Base-by-base conservation (phyloP, 192 early-diverging fungal species). In the Coemansia sp. region DNA sequence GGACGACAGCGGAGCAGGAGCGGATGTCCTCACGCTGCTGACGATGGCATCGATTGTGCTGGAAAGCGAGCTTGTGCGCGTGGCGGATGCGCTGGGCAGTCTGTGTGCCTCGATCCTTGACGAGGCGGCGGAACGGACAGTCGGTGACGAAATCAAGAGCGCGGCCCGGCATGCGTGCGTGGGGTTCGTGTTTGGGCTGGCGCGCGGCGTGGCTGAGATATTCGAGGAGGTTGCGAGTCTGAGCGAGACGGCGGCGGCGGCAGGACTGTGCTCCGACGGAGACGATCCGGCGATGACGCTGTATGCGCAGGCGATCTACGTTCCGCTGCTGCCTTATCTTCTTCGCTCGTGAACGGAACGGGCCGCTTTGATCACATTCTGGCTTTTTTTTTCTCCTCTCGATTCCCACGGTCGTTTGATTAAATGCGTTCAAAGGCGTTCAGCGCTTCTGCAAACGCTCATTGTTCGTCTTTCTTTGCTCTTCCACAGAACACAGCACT, bases 101-200 rank as follows among this genome's bases (percentile, higher is more conserved):
- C 48, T 81, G 61, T 70, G 70, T 49, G 58, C 40, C 1, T 59
- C 57, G 38, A 38, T 41, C 39, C 57, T 59, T 59, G 38, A 41
- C 4, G 55, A 22, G 0, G 7, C 63, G 17, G 37, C 46, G 46
- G 46, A 22, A 50, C 46, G 46, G 46, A 22, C 62, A 49, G 37
- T 38, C 45, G 44, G 65, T 20, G 57, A 38, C 22, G 40, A 58
- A 10, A 2, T 38, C 48, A 40, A 50, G 40, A 12, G 43, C 1
- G 44, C 53, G 3, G 63, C 53, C 19, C 66, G 45, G 25, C 74
- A 81, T 56, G 42, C 51, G 6, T 76, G 79, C 16, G 60, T 61
- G 16, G 79, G 74, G n/a, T 81, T 76, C 62, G 61, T 76, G 37
- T 81, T 81, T 73, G 79, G 79, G 1, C 68, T 81, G 40, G 79